phyloP scores from a whole-genome alignment of 1,284 basidiomycete species.

The Fomitopsis pinicola region DNA sequence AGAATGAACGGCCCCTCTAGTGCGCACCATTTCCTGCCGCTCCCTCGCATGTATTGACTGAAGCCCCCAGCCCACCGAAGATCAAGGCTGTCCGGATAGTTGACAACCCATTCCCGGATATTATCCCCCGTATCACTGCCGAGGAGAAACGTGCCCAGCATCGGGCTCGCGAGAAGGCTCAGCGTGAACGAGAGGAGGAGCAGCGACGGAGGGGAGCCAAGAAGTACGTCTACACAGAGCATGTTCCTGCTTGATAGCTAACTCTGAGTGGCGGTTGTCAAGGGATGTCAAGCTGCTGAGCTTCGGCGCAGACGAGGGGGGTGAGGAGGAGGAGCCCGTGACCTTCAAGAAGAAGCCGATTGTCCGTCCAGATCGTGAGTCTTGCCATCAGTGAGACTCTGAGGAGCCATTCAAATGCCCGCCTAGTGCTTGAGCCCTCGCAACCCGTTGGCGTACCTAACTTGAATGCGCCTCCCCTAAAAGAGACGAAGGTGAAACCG shows the following conservation, averaged over 20 bases:
- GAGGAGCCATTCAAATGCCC: not conserved
- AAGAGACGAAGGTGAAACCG: constrained; percentile 17
- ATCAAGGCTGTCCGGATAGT: constrained; percentile 81
- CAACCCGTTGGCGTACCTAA: constrained; percentile 24
- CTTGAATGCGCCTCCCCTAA: constrained; percentile 13
- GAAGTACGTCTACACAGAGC: constrained; percentile 51
- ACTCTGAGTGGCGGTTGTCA: not conserved
- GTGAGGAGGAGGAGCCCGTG: constrained; percentile 40
- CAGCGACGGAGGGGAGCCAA: constrained; percentile 73
- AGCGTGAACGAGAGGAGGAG: constrained; percentile 74
- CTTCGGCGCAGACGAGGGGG: constrained; percentile 80
- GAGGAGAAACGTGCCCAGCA: constrained; percentile 84
- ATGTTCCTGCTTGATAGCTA: not conserved
- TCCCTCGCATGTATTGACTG: not conserved
- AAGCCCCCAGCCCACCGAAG: constrained; percentile 70
- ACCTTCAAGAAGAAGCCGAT: constrained; percentile 76
- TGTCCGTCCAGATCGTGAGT: constrained; percentile 76
- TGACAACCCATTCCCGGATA: constrained; percentile 93
- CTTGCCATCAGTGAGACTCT: not conserved
- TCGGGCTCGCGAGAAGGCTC: constrained; percentile 70
- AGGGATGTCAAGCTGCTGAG: constrained; percentile 88
- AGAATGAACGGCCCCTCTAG: constrained; percentile 84
- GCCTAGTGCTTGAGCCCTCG: constrained; percentile 49
- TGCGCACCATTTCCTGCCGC: constrained; percentile 25
- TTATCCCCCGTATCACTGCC: constrained; percentile 94